Evolutionary conservation across 2,329 filamentous ascomycete species (phyloP), one percentile per base, ranked within the genome.

Genomic region (Alternaria metachromatica): DNA sequence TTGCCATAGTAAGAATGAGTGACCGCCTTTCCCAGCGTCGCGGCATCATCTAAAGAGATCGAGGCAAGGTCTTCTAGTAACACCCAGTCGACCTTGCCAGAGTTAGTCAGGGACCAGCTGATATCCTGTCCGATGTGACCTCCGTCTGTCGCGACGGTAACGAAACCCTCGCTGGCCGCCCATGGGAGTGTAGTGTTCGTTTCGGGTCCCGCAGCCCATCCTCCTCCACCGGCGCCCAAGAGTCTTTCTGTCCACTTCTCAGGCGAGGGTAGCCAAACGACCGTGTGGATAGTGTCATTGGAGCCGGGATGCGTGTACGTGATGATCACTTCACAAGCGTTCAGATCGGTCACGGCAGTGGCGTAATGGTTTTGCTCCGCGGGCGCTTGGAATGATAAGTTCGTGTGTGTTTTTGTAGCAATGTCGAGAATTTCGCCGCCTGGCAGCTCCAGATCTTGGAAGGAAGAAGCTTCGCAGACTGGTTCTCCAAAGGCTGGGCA

Each of bases 291-390:
- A 6, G 59, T 55, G 50, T 74, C 72, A 8, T 64, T 54, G n/a
- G 64, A 64, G 2, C 62, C 64, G 13, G 64, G 62, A 48, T 76
- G 71, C 4, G 67, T 72, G 20, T 80, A 79, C 1, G 73, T 77
- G 25, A 82, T 65, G 6, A 72, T 78, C 44, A 81, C 63, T 51
- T 80, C 76, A 71, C 80, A 82, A 55, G 77, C 78, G 20, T 62
- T 21, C 7, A 68, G 64, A 8, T 45, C 28, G 6, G 28, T 63
- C 15, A 66, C 48, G 15, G 63, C 60, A 12, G 37, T 55, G 13
- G 63, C 41, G 21, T 62, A 66, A 26, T 68, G 64, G 41, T 68
- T 68, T 11, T 63, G 54, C 9, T 57, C 59, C 12, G 48, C 46
- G 3, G 60, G 58, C 8, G 48, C 55, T 9, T 59, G 26, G n/a